These are phyloP conservation scores for Cephalotrichum gorgonifer DNA, from an alignment of 2,329 filamentous ascomycete species.

Conservation along the genomic window DNA sequence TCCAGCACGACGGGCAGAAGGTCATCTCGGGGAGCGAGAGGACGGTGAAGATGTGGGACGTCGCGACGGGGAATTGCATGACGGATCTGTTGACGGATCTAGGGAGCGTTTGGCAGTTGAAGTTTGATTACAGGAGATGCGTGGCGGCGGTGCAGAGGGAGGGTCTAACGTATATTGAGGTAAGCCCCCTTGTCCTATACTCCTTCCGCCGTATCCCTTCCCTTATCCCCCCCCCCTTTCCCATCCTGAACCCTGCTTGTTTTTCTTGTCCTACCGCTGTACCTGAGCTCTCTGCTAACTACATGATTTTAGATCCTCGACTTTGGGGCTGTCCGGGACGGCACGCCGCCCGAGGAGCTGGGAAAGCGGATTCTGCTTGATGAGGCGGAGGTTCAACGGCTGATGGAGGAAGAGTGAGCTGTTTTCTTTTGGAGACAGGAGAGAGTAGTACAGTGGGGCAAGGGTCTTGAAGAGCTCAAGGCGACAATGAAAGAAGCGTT, in stretches of 20 bases:
- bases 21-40: constrained; percentile 94
- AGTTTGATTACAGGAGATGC: constrained; percentile 90
- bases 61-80: constrained; percentile 81
- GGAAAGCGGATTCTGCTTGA: constrained; percentile 68
- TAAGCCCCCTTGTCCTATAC: constrained; percentile 29
- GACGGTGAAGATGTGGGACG: constrained; percentile 98
- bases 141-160: constrained; percentile 94
- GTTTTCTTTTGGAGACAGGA: too few species aligned
- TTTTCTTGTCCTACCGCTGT: neutral
- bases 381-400: constrained; percentile 39
- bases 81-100: constrained; percentile 88
- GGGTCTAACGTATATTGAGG: constrained; percentile 89
- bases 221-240: neutral
- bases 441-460: too few species aligned
- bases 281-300: neutral
- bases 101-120: constrained; percentile 97
- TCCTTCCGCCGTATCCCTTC: neutral
- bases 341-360: constrained; percentile 64
- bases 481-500: too few species aligned
- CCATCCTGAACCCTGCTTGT: too few species aligned
- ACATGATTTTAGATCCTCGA: constrained; percentile 61
- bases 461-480: neutral
- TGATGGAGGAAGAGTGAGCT: constrained; percentile 41
- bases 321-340: constrained; percentile 89
- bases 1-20: constrained; percentile 94